Evolutionary conservation across 2,329 filamentous ascomycete species (phyloP).

Genomic region (Graphilbum ipis-grandicollis): DNA sequence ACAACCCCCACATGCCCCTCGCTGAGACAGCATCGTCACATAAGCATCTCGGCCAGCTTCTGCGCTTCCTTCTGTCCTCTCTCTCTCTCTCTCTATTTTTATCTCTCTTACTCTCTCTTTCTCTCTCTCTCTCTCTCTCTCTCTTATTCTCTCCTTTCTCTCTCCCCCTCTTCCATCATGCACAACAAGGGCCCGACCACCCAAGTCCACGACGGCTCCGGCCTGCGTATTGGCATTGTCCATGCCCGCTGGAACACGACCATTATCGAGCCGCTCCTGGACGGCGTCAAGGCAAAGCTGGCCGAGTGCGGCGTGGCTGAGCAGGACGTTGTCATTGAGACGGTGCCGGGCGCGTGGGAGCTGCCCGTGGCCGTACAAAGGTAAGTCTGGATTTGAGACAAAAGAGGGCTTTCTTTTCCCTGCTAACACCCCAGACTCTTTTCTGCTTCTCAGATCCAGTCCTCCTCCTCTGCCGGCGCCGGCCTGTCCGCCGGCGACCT

Average conservation of each 20-base stretch:
- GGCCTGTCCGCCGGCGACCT: conserved; percentile 51
- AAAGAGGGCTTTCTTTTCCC: no score
- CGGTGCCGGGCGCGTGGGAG: conserved; percentile 88
- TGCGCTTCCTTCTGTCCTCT: background rate
- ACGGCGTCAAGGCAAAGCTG: conserved; percentile 64
- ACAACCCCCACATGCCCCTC: background rate
- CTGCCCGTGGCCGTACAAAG: conserved; percentile 79
- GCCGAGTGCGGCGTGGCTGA: conserved; percentile 64
- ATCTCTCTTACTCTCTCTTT: background rate
- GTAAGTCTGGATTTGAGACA: no score
- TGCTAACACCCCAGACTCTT: conserved; percentile 68
- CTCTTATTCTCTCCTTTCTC: no score
- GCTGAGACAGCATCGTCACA: background rate
- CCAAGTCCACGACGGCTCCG: conserved; percentile 47
- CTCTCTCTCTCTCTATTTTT: no score
- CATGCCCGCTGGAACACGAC: conserved; percentile 89
- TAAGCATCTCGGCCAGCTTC: background rate
- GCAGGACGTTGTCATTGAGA: conserved; percentile 76
- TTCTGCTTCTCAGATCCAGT: conserved; percentile 73
- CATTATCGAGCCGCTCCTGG: conserved; percentile 74
- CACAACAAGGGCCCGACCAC: conserved; percentile 38
- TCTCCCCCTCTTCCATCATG: conserved; percentile 13
- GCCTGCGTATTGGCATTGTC: conserved; percentile 80
- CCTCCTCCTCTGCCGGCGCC: conserved; percentile 41
- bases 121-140: background rate